Conservation (phyloP, 208 protist species). For the Leishmania arabica region DNA sequence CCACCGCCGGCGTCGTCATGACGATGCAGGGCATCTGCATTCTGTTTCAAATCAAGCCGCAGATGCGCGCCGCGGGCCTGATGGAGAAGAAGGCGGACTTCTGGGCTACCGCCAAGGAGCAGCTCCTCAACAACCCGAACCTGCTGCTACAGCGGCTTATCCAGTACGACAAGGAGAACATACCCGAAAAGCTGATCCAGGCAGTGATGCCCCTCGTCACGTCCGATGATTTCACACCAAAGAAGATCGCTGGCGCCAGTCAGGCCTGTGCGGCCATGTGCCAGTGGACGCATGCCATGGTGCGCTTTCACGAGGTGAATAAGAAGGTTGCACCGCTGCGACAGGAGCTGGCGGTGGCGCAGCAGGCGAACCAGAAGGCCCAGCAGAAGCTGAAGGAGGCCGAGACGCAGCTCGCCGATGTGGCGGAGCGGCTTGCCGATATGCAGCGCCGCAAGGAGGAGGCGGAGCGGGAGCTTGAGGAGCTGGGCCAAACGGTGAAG, state of each 20-base stretch:
- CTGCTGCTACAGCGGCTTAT: conserved; percentile 93
- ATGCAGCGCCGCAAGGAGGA: conserved; percentile 94
- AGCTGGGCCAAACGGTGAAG: conserved; percentile 93
- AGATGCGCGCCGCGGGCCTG: conserved; percentile 94
- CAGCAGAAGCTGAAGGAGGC: conserved; percentile 91
- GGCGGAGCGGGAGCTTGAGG: conserved; percentile 94
- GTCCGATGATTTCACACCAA: conserved; percentile 95
- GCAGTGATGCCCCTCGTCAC: conserved; percentile 93
- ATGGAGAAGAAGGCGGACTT: conserved; percentile 97
- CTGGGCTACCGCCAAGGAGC: conserved; percentile 94
- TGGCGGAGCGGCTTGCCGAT: conserved; percentile 92
- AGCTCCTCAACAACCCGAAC: conserved; percentile 93
- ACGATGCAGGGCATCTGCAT: conserved; percentile 99
- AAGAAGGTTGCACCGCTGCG: conserved; percentile 95
- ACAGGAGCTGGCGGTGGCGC: conserved; percentile 84
- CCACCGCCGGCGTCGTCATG: conserved; percentile 96
- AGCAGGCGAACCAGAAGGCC: conserved; percentile 93
- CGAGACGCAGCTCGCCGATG: conserved; percentile 87
- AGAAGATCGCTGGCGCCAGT: conserved; percentile 95
- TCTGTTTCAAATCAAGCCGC: conserved; percentile 96
- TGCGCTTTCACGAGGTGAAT: conserved; percentile 96
- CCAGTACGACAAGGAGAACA: conserved; percentile 97
- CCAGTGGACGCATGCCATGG: conserved; percentile 98
- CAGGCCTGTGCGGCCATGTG: conserved; percentile 98
- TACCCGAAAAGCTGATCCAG: conserved; percentile 94